phyloP scores from a whole-genome alignment of 768 basidiomycete genomes.

The Naganishia kalamii region DNA sequence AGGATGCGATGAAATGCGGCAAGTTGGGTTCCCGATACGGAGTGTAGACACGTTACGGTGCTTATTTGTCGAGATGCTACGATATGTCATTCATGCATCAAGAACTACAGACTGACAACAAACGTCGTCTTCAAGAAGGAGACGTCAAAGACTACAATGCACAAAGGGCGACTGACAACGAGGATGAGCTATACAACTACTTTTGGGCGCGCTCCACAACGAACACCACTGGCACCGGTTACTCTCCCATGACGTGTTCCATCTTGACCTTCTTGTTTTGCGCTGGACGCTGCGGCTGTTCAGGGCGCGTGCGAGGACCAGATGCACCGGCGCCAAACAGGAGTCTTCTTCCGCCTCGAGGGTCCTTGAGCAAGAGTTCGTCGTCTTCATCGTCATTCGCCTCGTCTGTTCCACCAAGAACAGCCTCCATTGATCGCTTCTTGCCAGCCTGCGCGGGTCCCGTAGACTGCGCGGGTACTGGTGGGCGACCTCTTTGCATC shows the following conservation, averaged over 20 bases:
- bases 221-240: background rate
- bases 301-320: background rate
- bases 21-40: too few relatives aligned
- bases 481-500: background rate
- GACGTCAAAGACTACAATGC: background rate
- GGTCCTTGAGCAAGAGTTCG: background rate
- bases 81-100: too few relatives aligned
- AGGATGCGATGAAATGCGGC: too few relatives aligned
- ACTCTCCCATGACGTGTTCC: conserved; percentile 13
- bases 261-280: conserved; percentile 11
- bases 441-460: background rate
- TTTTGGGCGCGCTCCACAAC: background rate
- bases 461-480: background rate
- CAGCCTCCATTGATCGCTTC: conserved; percentile 11
- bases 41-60: too few relatives aligned
- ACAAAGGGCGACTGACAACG: background rate
- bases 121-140: background rate
- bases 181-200: background rate
- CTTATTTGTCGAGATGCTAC: too few relatives aligned
- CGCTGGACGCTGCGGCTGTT: background rate
- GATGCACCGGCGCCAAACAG: background rate
- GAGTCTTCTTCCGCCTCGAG: background rate
- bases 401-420: conserved; percentile 9
- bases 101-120: background rate
- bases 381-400: background rate